Conservation (phyloP, 345 rosid species). For the Acer campestre region DNA sequence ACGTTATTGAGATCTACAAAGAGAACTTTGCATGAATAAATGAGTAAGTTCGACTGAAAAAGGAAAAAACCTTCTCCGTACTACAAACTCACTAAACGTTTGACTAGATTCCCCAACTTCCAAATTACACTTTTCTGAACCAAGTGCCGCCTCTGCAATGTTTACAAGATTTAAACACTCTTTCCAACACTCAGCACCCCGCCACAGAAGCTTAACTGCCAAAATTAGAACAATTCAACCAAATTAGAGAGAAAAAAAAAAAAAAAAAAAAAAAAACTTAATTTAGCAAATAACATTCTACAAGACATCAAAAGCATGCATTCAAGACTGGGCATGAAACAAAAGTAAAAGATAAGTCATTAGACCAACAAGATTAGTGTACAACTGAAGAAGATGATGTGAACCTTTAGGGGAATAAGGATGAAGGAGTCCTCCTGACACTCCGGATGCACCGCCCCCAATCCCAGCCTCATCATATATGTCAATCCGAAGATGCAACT, state of each 20-base stretch:
- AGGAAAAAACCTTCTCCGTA: slow-evolving; percentile 69
- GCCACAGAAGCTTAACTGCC: slow-evolving; percentile 86
- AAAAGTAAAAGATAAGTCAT: neutral
- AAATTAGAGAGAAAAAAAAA: neutral
- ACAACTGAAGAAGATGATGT: slow-evolving; percentile 2
- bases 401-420: slow-evolving; percentile 95
- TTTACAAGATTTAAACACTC: slow-evolving; percentile 70
- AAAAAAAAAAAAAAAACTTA: neutral
- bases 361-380: neutral
- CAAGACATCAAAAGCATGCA: neutral
- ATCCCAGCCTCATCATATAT: slow-evolving; percentile 87
- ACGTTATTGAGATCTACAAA: neutral
- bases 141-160: slow-evolving; percentile 58
- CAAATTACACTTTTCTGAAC: slow-evolving; percentile 28
- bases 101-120: slow-evolving; percentile 30
- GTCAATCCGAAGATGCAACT: slow-evolving; percentile 54
- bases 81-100: slow-evolving; percentile 41
- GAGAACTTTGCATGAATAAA: neutral
- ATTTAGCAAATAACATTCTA: neutral
- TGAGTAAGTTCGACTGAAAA: neutral
- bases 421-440: slow-evolving; percentile 92
- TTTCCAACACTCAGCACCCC: slow-evolving; percentile 83
- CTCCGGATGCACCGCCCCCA: slow-evolving; percentile 95
- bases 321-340: no score
- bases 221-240: slow-evolving; percentile 9